Conservation (phyloP, 1,284 basidiomycete genomes). For the Afroboletus lepidellus region DNA sequence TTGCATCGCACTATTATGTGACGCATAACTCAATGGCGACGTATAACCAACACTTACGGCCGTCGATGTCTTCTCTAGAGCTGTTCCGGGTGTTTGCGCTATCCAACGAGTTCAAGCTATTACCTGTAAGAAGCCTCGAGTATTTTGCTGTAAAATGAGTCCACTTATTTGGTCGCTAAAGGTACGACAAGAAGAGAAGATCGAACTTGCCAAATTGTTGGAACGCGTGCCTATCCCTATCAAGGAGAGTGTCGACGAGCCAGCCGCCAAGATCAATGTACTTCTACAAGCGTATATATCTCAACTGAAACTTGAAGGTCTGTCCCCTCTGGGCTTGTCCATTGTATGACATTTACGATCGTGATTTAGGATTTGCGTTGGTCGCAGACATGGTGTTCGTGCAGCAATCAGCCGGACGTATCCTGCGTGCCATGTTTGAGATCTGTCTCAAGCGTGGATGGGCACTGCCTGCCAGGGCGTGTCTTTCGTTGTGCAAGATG, state of each 20-base stretch:
- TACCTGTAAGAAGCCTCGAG: conserved; percentile 61
- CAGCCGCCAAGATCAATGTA: conserved; percentile 97
- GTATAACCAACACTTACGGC: conserved; percentile 92
- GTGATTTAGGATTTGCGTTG: conserved; percentile 75
- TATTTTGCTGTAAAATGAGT: neutral
- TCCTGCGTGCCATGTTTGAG: conserved; percentile 96
- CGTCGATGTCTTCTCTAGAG: conserved; percentile 87
- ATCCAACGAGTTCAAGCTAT: conserved; percentile 95
- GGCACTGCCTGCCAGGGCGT: conserved; percentile 90
- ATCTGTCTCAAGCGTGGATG: conserved; percentile 99
- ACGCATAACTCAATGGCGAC: conserved; percentile 95
- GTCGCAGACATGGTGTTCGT: conserved; percentile 99
- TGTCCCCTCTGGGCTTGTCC: conserved; percentile 2
- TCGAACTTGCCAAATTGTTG: conserved; percentile 89
- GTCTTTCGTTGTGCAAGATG: conserved; percentile 97
- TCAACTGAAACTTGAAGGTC: conserved; percentile 88
- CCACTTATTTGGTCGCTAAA: conserved; percentile 18
- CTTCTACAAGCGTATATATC: conserved; percentile 95
- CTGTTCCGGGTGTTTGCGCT: conserved; percentile 96
- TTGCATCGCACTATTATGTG: conserved; percentile 97
- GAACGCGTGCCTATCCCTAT: conserved; percentile 97
- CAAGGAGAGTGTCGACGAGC: conserved; percentile 96
- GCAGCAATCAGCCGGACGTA: conserved; percentile 90
- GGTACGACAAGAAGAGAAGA: conserved; percentile 77
- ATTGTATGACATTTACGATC: neutral